These are phyloP conservation scores for Silybum marianum DNA, from an alignment of 129 eudicot species.

Conservation along the genomic window DNA sequence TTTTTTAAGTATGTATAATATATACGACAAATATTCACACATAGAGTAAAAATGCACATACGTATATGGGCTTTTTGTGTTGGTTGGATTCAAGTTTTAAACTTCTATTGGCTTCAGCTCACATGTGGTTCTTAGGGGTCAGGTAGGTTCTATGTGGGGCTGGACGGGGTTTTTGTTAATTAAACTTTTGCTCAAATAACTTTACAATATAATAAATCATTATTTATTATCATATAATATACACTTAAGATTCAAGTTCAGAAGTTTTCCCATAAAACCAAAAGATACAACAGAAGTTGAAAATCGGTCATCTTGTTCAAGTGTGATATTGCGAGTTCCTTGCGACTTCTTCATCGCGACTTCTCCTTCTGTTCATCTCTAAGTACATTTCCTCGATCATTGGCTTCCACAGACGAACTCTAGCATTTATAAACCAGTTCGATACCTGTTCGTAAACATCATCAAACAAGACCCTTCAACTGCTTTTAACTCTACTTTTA, in stretches of 20 bases:
- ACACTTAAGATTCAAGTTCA: slow-evolving; percentile 2
- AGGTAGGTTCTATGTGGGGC: neutral
- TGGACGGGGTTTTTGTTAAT: neutral
- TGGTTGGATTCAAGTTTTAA: neutral
- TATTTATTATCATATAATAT: neutral
- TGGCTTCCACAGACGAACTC: slow-evolving; percentile 94
- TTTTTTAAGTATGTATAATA: neutral
- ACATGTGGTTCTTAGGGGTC: neutral
- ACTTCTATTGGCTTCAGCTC: neutral
- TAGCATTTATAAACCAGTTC: slow-evolving; percentile 90
- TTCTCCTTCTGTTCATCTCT: slow-evolving; percentile 80
- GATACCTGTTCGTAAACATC: slow-evolving; percentile 55
- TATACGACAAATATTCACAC: neutral
- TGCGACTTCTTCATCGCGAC: slow-evolving; percentile 39
- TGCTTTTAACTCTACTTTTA: neutral
- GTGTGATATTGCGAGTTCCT: slow-evolving; percentile 39
- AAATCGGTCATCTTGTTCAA: neutral
- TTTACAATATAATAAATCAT: neutral
- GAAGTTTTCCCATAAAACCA: neutral
- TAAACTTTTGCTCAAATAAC: neutral
- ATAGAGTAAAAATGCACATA: neutral
- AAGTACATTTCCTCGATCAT: slow-evolving; percentile 91
- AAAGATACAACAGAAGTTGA: neutral
- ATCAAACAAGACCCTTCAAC: neutral
- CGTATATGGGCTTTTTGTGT: neutral